These are phyloP conservation scores for Malus sylvestris DNA, from an alignment of 306 rosid species.

Conservation along the genomic window DNA sequence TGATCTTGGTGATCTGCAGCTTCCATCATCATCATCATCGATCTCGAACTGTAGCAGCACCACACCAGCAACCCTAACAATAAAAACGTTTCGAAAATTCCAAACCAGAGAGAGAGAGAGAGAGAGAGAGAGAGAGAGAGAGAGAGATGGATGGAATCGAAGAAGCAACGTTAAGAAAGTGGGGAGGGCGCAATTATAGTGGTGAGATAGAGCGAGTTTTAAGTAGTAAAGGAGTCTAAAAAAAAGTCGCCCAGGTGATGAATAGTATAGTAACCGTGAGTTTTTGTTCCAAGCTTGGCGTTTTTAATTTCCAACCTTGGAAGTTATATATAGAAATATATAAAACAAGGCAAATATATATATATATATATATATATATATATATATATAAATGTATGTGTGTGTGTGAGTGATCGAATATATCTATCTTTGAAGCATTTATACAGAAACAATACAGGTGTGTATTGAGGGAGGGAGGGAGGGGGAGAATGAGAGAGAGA, in stretches of 20 bases:
- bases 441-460: conserved; percentile 5
- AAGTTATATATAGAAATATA: conserved; percentile 36
- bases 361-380: conserved; percentile 11
- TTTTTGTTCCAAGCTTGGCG: conserved; percentile 39
- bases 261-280: conserved; percentile 40
- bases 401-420: background rate
- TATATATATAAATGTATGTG: background rate
- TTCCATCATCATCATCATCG: conserved; percentile 26
- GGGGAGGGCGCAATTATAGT: conserved; percentile 27
- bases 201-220: conserved; percentile 23
- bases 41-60: background rate
- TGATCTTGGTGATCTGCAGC: conserved; percentile 25
- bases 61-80: background rate
- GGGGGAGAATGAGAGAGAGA: conserved; percentile 29
- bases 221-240: conserved; percentile 6
- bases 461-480: conserved; percentile 12
- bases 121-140: background rate
- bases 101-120: background rate
- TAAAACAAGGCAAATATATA: conserved; percentile 2
- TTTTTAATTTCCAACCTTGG: conserved; percentile 33
- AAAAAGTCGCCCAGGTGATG: conserved; percentile 26
- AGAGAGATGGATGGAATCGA: background rate
- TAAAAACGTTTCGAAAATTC: background rate
- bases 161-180: conserved; percentile 14
- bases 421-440: background rate